Conservation (phyloP, 78 protist genomes). For the Dictyostelium capitatum region DNA sequence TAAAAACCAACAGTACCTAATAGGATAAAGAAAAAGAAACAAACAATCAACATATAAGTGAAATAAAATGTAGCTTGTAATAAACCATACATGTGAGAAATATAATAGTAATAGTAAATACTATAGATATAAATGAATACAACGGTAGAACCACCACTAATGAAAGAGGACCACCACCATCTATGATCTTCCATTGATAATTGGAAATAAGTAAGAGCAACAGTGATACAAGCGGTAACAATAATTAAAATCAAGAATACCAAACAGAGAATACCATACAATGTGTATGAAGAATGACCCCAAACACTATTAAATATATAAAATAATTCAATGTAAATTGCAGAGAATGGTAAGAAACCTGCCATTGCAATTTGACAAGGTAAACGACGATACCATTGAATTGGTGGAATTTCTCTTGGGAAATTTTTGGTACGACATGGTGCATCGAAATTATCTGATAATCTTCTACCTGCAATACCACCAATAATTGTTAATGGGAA, state of each 20-base stretch:
- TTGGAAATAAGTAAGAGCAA: constrained; percentile 97
- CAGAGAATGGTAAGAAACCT: constrained; percentile 97
- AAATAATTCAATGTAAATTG: constrained; percentile 98
- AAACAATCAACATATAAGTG: constrained; percentile 94
- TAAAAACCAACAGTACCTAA: constrained; percentile 97
- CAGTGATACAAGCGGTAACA: constrained; percentile 97
- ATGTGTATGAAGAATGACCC: constrained; percentile 96
- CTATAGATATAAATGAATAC: constrained; percentile 92
- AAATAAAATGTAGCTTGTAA: constrained; percentile 96
- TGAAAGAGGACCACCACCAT: constrained; percentile 97
- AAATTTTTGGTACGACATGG: constrained; percentile 96
- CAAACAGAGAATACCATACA: constrained; percentile 93
- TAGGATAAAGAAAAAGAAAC: constrained; percentile 94
- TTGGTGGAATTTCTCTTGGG: constrained; percentile 96
- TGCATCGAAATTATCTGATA: constrained; percentile 84
- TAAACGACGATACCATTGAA: constrained; percentile 92
- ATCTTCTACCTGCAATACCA: constrained; percentile 95
- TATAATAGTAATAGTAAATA: constrained; percentile 89
- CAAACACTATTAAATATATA: constrained; percentile 95
- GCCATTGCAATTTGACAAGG: constrained; percentile 92
- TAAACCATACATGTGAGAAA: constrained; percentile 95
- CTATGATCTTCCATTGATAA: constrained; percentile 97
- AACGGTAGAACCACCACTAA: constrained; percentile 94
- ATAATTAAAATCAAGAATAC: constrained; percentile 93
- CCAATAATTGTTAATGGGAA: constrained; percentile 96